Evolutionary conservation across 805 yeast genomes (phyloP).

Genomic region (Wickerhamiella parazyma): DNA sequence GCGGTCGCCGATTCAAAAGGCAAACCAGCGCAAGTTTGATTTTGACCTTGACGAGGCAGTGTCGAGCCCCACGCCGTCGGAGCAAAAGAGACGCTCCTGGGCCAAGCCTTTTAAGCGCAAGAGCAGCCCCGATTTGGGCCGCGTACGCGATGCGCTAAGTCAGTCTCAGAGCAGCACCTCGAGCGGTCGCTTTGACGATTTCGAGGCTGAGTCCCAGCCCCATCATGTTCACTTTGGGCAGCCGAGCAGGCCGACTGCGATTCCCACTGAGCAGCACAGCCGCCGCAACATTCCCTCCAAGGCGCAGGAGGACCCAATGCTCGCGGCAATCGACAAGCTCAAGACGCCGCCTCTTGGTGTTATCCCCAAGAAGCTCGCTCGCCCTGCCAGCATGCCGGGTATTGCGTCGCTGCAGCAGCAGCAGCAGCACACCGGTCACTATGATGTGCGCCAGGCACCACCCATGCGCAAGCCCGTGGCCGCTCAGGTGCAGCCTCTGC

Average conservation of each 20-base stretch:
- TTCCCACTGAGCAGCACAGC: background rate
- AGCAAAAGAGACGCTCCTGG: slow-evolving; percentile 27
- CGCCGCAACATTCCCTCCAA: slow-evolving; percentile 8
- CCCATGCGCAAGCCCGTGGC: background rate
- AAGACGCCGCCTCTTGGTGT: slow-evolving; percentile 21
- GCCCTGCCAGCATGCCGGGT: slow-evolving; percentile 15
- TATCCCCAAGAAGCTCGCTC: background rate
- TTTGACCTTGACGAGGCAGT: slow-evolving; percentile 2
- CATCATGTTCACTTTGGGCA: slow-evolving; percentile 1
- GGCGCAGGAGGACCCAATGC: slow-evolving; percentile 33
- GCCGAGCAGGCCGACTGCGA: no score
- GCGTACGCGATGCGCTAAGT: slow-evolving; percentile 17
- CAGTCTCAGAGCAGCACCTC: background rate
- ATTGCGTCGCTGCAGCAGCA: slow-evolving; percentile 6
- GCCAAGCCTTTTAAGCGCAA: slow-evolving; percentile 32
- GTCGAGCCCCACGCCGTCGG: background rate
- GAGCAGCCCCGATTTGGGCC: slow-evolving; percentile 23
- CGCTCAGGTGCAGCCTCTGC: background rate
- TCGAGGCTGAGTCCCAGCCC: background rate
- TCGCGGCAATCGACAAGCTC: slow-evolving; percentile 38
- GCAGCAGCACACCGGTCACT: background rate
- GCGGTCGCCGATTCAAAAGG: slow-evolving; percentile 1
- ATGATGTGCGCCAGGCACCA: slow-evolving; percentile 5
- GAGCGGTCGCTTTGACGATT: background rate
- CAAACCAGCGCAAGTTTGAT: background rate